Base-by-base conservation (phyloP, 2,329 filamentous ascomycete species). In the Sclerotinia trifoliorum region DNA sequence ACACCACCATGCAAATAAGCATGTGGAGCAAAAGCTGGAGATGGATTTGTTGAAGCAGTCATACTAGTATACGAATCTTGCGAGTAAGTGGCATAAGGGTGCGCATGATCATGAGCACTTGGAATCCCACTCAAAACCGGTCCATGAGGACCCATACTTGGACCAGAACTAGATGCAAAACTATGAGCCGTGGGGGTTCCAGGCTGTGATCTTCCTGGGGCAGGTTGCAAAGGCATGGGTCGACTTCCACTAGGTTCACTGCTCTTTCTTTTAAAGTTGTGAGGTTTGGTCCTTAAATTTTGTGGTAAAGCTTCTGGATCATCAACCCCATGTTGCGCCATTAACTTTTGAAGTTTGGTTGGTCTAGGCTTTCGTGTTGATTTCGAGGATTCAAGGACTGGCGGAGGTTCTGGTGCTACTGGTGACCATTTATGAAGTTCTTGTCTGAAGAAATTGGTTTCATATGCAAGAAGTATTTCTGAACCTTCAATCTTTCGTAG, bases 381-480 rank as follows among this genome's bases (percentile, higher is more conserved):
- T 71, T 94, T 86, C 0, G 94, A 98, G 21, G 90, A 86, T 70
- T 97, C 91, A 13, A 97, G 84, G 49, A 96, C 89, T 29, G 94
- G 94, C 4, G 95, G 95, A 17, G 95, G 84, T 19, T 92, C 86
- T 0, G 93, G 91, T 1, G 95, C 94, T 35, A 98, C 92, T 3
- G 94, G 94, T 51, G 90, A 93, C 91, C 92, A 97, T 77, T 93
- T 96, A 80, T 99, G 95, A 68, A 99, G 84, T 77, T 97, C 93
- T 77, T 97, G 93, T 32, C 94, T 89, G 81, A 99, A 94, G 79
- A 96, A 97, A 77, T 99, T 99, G n/a, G 94, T 97, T 80, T 99
- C 95, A 68, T 90, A 90, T 0, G 94, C 87, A 2, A 99, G 83
- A 3, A 99, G 84, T 64, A 99, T 94, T 78, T 99, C 95, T 1